Base-by-base conservation (phyloP, 208 protist species). In the Wallacemonas sp. region DNA sequence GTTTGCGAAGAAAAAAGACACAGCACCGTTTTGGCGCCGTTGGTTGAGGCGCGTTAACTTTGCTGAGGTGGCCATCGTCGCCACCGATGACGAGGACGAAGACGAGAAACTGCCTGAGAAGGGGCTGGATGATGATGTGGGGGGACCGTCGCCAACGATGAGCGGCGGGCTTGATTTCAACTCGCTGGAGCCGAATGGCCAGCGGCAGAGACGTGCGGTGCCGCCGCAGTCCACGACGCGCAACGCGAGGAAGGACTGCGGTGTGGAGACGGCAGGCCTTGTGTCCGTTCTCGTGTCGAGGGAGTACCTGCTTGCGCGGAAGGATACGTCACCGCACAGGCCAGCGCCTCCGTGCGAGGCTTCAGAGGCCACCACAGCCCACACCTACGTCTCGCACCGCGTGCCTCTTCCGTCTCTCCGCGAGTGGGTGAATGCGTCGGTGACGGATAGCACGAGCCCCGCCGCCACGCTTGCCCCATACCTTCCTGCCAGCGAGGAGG, bases 281-380 rank as follows among this genome's bases (percentile, higher is more conserved):
- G 66, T 72, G 34, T 70, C 67, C 0, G 79, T 81, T 44, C 53
- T 81, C 9, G 70, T 84, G 1, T 80, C 69, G 6, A 53, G 68
- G n/a, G 49, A 58, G 34, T 65, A 75, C 38, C 59, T 76, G 30
- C 12, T 39, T 11, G 15, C 51, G 19, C 17, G 44, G 12, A 19
- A 21, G 17, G 44, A n/a, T n/a, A n/a, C 36, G 14, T 14, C 36
- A 41, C 36, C 9, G 9, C 36, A 41, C 36, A 6, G 14, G 36
- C 14, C 36, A 41, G 36, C 9, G 14, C 9, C 36, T 6, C 9
- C 14, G 6, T 14, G 14, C 9, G 9, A 6, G 14, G 6, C 36
- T 14, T 14, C 36, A 17, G 51, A 9, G 51, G 12, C 30, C 17
- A 9, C 24, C 51, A 12, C 3, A 8, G 12, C 31, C 9, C 15